These are phyloP conservation scores for Arctium lappa DNA, from an alignment of 129 eudicot species.

Conservation along the genomic window DNA sequence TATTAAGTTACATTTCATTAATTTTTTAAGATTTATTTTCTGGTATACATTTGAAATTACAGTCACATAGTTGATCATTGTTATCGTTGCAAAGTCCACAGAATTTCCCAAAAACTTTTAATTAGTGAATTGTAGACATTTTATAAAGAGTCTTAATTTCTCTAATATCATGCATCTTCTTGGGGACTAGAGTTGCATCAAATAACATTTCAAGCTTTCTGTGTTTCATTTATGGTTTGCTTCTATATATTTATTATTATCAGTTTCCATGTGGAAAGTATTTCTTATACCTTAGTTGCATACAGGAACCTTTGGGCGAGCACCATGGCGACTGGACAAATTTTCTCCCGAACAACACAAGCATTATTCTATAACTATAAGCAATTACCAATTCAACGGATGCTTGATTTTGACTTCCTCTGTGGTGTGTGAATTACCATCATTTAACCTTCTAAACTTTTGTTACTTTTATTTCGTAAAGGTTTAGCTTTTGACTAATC, in stretches of 20 bases:
- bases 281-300: slow-evolving; percentile 15
- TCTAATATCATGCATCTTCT: neutral
- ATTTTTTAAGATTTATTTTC: neutral
- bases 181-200: neutral
- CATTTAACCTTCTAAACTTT: neutral
- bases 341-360: slow-evolving; percentile 92
- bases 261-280: neutral
- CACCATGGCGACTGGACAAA: slow-evolving; percentile 92
- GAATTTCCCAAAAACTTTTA: neutral
- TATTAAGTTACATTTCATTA: neutral
- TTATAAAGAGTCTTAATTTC: neutral
- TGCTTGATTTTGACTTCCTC: slow-evolving; percentile 99
- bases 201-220: neutral
- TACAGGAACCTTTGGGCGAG: slow-evolving; percentile 40
- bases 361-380: slow-evolving; percentile 90
- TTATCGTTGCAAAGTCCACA: neutral
- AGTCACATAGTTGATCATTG: neutral
- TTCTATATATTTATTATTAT: neutral
- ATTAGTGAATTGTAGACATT: neutral
- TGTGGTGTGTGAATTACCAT: slow-evolving; percentile 56
- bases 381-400: slow-evolving; percentile 95
- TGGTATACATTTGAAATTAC: neutral
- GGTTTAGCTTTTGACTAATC: slow-evolving; percentile 9
- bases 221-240: neutral
- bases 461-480: neutral